Evolutionary conservation across 169 alveolate genomes (phyloP).

Genomic region (Eimeria praecox): DNA sequence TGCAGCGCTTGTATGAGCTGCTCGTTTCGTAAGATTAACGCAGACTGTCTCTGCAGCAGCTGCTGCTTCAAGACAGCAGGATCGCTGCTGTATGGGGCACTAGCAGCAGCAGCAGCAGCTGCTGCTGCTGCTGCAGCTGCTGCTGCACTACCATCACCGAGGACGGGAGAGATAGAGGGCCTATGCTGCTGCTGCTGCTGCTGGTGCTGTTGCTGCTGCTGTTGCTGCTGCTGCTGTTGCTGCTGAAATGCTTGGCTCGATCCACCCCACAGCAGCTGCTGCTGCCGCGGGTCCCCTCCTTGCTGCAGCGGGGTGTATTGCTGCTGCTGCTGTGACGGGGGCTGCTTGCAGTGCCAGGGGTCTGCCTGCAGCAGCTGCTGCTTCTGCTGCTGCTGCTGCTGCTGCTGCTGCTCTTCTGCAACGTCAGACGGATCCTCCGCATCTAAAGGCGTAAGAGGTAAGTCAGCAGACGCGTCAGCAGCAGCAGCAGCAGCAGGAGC

Average conservation of each 20-base stretch:
- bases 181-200: constrained; percentile 35
- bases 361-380: background rate
- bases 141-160: background rate
- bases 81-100: background rate
- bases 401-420: constrained; percentile 19
- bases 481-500: constrained; percentile 49
- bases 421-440: constrained; percentile 24
- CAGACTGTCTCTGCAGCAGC: constrained; percentile 58
- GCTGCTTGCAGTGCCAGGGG: constrained; percentile 52
- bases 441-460: background rate
- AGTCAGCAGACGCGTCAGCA: background rate
- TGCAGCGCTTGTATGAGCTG: constrained; percentile 65
- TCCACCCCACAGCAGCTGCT: constrained; percentile 7
- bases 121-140: constrained; percentile 8
- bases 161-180: constrained; percentile 16
- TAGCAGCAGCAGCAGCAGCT: background rate
- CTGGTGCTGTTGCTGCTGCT: constrained; percentile 25
- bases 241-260: background rate
- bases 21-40: background rate
- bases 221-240: constrained; percentile 32
- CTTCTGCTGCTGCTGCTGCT: constrained; percentile 38
- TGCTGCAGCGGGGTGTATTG: constrained; percentile 51
- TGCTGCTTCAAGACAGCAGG: constrained; percentile 60
- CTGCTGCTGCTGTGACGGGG: constrained; percentile 63
- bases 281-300: background rate